Percentiles rank a stretch among this genome's conserved stretches.
These are phyloP conservation scores for Dovyalis caffra DNA, from an alignment of 345 rosid species.

Conservation along the genomic window DNA sequence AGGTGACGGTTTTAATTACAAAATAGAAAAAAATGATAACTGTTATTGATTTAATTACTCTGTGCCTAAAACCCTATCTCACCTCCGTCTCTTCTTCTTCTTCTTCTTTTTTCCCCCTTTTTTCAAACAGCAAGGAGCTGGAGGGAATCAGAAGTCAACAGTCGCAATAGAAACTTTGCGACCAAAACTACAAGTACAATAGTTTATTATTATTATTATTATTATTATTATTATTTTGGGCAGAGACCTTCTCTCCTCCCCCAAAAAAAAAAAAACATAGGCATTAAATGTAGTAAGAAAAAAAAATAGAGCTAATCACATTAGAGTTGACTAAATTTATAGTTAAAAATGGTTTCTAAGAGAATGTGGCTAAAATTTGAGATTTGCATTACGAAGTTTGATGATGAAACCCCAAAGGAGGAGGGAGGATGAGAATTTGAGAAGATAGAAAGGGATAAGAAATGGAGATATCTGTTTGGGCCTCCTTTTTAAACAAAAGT, in stretches of 20 bases:
- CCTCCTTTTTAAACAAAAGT: not conserved
- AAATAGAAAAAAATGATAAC: not conserved
- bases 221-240: too few relatives aligned
- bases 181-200: slow-evolving; percentile 81
- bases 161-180: slow-evolving; percentile 56
- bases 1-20: not conserved
- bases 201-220: too few relatives aligned
- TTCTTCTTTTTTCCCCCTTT: not conserved
- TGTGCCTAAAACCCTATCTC: not conserved
- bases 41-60: not conserved
- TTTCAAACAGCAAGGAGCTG: slow-evolving; percentile 65
- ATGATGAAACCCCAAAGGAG: too few relatives aligned
- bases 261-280: too few relatives aligned
- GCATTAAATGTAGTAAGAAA: too few relatives aligned
- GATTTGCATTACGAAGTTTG: not conserved
- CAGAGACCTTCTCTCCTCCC: too few relatives aligned
- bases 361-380: not conserved
- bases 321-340: too few relatives aligned
- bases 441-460: too few relatives aligned
- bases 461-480: too few relatives aligned
- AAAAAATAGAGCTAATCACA: too few relatives aligned
- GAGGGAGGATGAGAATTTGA: too few relatives aligned
- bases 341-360: too few relatives aligned
- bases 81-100: not conserved
- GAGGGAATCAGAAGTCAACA: slow-evolving; percentile 41